These are phyloP conservation scores for Coriolopsis trogii DNA, from an alignment of 1,284 basidiomycete species.

Conservation along the genomic window DNA sequence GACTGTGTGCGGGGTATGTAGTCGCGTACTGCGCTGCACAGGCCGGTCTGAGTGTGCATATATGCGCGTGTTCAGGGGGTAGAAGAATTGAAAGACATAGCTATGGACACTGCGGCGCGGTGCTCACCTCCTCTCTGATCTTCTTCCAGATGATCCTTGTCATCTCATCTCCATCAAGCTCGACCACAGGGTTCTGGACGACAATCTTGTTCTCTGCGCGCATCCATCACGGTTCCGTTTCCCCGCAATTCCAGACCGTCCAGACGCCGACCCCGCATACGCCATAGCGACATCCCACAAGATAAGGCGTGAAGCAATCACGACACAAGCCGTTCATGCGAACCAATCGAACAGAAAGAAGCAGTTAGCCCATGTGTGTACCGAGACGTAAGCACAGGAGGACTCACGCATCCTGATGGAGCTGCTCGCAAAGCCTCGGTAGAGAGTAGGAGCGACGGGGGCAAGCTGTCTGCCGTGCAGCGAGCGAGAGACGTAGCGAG, in stretches of 20 bases:
- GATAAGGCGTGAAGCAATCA: background rate
- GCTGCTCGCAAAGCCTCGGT: constrained; percentile 35
- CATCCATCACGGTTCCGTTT: constrained; percentile 4
- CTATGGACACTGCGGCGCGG: no score
- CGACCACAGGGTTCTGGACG: constrained; percentile 91
- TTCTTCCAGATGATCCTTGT: constrained; percentile 99
- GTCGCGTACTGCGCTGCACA: no score
- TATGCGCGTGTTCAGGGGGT: no score
- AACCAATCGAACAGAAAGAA: no score
- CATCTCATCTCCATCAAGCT: constrained; percentile 98
- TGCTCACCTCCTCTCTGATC: constrained; percentile 86
- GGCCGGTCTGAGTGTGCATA: no score
- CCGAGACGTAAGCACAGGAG: background rate
- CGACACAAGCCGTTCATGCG: no score
- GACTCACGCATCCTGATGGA: constrained; percentile 34
- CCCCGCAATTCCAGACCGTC: background rate
- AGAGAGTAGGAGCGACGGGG: constrained; percentile 2
- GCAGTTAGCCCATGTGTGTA: no score
- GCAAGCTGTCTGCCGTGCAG: constrained; percentile 14
- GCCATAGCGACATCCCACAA: background rate
- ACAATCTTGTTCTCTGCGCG: constrained; percentile 64
- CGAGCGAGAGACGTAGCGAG: constrained; percentile 19
- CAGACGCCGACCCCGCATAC: constrained; percentile 4
- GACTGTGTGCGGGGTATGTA: no score
- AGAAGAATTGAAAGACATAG: no score